Evolutionary conservation across 306 rosid species (phyloP).

Genomic region (Ammopiptanthus mongolicus): DNA sequence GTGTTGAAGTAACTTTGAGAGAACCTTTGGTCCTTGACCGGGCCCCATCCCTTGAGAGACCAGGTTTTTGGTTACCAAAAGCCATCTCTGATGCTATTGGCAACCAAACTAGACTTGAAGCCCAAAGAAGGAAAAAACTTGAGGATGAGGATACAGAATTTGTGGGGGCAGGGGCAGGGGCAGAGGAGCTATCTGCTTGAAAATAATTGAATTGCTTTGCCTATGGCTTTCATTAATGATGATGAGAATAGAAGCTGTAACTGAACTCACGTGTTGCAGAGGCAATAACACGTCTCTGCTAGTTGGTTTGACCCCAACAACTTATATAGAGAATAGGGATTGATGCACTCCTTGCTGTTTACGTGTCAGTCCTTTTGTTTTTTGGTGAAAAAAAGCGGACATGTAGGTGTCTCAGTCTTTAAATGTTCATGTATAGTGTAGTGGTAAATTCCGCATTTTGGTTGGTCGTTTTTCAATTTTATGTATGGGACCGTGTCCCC

Average conservation of each 20-base stretch:
- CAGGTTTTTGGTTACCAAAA: slow-evolving; percentile 86
- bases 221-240: slow-evolving; percentile 3
- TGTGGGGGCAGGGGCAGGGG: slow-evolving; percentile 20
- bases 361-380: too few species aligned
- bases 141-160: slow-evolving; percentile 34
- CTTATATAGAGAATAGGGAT: not conserved
- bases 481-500: not conserved
- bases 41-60: slow-evolving; percentile 67
- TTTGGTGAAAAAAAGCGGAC: too few species aligned
- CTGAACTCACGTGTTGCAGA: slow-evolving; percentile 15
- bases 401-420: too few species aligned
- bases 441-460: not conserved
- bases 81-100: slow-evolving; percentile 70
- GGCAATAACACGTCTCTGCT: not conserved
- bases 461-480: not conserved
- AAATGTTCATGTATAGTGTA: not conserved
- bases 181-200: slow-evolving; percentile 47
- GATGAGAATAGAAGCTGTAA: slow-evolving; percentile 4
- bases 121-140: slow-evolving; percentile 48
- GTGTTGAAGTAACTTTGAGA: slow-evolving; percentile 67
- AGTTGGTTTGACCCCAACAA: slow-evolving; percentile 9
- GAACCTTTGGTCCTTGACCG: slow-evolving; percentile 90
- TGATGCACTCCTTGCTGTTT: not conserved
- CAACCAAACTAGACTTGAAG: slow-evolving; percentile 61
- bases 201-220: slow-evolving; percentile 15